Conservation (phyloP, 345 rosid species). For the Orychophragmus violaceus region DNA sequence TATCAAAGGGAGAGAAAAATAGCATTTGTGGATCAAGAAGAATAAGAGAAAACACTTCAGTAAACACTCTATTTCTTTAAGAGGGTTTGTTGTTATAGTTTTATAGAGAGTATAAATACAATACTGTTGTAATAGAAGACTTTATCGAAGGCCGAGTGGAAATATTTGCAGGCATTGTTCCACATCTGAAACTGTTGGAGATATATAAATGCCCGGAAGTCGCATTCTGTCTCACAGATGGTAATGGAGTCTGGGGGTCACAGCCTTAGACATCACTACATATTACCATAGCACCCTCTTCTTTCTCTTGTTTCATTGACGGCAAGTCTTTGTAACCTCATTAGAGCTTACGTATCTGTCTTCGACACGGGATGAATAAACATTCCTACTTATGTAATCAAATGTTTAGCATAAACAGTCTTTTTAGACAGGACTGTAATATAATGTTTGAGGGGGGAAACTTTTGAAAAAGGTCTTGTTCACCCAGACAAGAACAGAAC, state of each 20-base stretch:
- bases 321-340: not conserved
- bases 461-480: not conserved
- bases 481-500: conserved; percentile 18
- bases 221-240: conserved; percentile 36
- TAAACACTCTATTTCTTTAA: no score
- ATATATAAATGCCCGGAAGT: conserved; percentile 34
- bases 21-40: no score
- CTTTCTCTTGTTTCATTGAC: not conserved
- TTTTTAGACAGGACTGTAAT: not conserved
- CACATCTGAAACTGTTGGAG: conserved; percentile 29
- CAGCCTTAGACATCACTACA: not conserved
- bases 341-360: not conserved
- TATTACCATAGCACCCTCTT: not conserved
- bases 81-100: no score
- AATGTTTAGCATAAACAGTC: not conserved
- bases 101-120: no score
- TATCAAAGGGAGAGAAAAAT: no score
- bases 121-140: no score
- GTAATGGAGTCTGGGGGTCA: conserved; percentile 32
- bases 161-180: conserved; percentile 22
- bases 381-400: conserved; percentile 2
- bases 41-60: no score
- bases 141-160: conserved; percentile 36
- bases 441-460: not conserved
- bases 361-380: conserved; percentile 9